Base-by-base conservation (phyloP, 345 rosid species). In the Linum trigynum region DNA sequence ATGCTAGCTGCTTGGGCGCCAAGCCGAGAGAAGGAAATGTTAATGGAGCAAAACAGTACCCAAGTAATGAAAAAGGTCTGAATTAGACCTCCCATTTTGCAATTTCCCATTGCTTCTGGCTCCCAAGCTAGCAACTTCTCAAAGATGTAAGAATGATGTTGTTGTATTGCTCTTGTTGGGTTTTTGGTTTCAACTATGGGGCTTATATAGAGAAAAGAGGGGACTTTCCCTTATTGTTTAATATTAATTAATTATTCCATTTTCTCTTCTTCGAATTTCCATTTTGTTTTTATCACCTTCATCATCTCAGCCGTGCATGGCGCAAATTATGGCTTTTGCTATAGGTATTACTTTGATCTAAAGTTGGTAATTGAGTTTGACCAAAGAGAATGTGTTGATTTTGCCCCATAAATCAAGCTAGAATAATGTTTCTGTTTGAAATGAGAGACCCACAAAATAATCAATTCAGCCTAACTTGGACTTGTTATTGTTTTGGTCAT, bases 1-100 rank as follows among this genome's bases (percentile, higher is more conserved):
- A 82, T 80, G 32, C 15, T 36, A 16, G 51, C 51, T 45, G 51
- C 51, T 45, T 23, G 32, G 32, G 51, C 51, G 7, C 9, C 51
- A 7, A 7, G 12, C 51, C 51, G 12, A 7, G 51, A 45, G 51
- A 45, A 45, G 7, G 12, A 45, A 45, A 45, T 8, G 51, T 9
- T 8, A 45, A 45, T 45, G 10, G 10, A 45, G 9, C 51, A 45
- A 45, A 45, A 45, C 51, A 45, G 12, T 9, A 45, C 51, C 51
- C 51, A 23, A 23, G 32, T 45, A 45, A 45, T 7, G 3, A 45
- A 7, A 7, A 5, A 4, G 51, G 9, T 45, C 7, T 45, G 8
- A 4, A 45, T 5, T 7, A 7, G 51, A 7, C 12, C 12, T 2
- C 12, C 12, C 7, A 8, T 45, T 45, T 45, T 41, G 5, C 45